Evolutionary conservation across 192 early-diverging fungal genomes (phyloP), one percentile per base, ranked within the genome.

Genomic region (Mortierella alpina): DNA sequence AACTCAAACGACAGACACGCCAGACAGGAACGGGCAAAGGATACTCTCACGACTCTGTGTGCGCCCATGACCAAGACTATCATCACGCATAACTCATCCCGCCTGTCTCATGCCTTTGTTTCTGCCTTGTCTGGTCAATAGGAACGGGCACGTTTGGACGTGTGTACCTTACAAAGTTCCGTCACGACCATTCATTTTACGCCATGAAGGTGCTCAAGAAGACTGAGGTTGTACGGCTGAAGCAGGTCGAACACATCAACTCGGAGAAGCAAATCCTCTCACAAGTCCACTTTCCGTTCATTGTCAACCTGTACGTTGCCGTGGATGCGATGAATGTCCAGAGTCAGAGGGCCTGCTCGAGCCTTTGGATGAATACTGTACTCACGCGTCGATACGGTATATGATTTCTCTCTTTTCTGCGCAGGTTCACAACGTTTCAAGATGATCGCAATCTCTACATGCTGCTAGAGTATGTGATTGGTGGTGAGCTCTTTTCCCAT

Each of bases 81-180:
- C 31, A 31, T 3, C 31, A 31, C 31, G 31, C 31, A 1, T 31
- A 1, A 31, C 31, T 3, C 31, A 31, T 1, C 31, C 31, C 31
- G 31, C 31, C 31, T 31, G 31, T 31, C 31, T 31, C 31, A 10
- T 23, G 18, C 20, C 15, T n/a, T 23, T 56, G 54, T 23, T 10
- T 56, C n/a, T 56, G 54, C 31, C n/a, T 31, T 59, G 58, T 42
- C 58, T 59, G 18, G 31, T 31, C 31, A 31, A 31, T 90, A 95
- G 97, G 97, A 31, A 99, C 97, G 9, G 97, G 97, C 51, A 99
- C 97, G 48, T 99, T 99, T 86, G 97, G 96, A 3, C 86, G 97
- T 45, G 97, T 99, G 13, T 97, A 96, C 80, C 88, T 99, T 47
- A 89, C 93, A 41, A 91, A 92, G 76, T 95, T 92, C 82, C 85